Base-by-base conservation (phyloP, 2,329 filamentous ascomycete genomes). In the Cercospora sojina region DNA sequence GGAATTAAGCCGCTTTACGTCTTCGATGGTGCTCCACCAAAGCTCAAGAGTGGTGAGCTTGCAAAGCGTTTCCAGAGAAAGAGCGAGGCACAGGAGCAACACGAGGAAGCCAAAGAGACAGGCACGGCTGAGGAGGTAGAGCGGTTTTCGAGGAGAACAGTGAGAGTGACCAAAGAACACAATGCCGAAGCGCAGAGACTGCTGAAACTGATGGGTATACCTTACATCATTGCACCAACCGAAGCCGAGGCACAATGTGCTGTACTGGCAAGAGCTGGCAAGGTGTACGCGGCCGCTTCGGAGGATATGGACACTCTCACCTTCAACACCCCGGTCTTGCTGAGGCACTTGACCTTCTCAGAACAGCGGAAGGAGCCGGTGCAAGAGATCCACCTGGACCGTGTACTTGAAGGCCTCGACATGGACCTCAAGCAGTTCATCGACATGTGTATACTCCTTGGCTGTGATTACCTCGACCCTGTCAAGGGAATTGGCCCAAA, bases 271-370 rank as follows among this genome's bases (percentile, higher is more conserved):
- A 85, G 90, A 68, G 93, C 91, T 5, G 94, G 93, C 41, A 98
- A 98, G 81, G 95, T 99, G 60, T 99, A 96, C 78, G 95, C 93
- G 3, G 95, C 95, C 20, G 95, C 95, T 2, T 96, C 91, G 70
- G 95, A 99, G 81, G 95, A 99, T 80, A 99, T 99, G 95, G 95
- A 99, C 77, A 99, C 95, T 0, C 83, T 99, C 64, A 98, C 94
- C 75, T 99, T 99, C 79, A 89, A 97, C 75, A 86, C 93, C 60
- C 95, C 95, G 0, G 93, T 99, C 66, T 82, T 99, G 56, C 82
- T 99, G 70, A 87, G 95, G 59, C 93, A 99, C 80, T 86, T 99
- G 70, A 99, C 95, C 1, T 98, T 97, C 79, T 96, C 92, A 77
- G 95, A 99, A 83, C 93, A 97, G 82, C 87, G 94, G 70, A 99